Percentiles rank a stretch among this genome's conserved stretches.
These are phyloP conservation scores for Macrolepiota fuliginosa DNA, from an alignment of 768 basidiomycete genomes.

Conservation along the genomic window DNA sequence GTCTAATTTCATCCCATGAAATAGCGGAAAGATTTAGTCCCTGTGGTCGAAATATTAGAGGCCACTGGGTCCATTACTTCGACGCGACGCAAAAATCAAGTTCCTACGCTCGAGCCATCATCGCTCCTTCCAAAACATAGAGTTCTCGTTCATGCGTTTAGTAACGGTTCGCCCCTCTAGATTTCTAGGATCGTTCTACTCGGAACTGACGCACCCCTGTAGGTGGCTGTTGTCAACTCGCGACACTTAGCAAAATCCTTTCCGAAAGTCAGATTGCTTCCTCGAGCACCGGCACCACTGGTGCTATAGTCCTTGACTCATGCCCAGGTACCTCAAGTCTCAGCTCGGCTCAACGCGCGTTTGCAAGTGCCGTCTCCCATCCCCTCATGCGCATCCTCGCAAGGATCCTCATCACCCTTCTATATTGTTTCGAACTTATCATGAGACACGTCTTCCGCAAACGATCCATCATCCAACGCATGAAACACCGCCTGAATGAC, in stretches of 20 bases:
- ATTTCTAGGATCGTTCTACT: background rate
- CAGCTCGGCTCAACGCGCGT: slow-evolving; percentile 25
- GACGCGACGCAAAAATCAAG: background rate
- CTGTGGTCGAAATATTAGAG: slow-evolving; percentile 35
- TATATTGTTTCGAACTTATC: slow-evolving; percentile 23
- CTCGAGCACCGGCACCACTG: slow-evolving; percentile 17
- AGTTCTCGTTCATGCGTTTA: slow-evolving; percentile 45
- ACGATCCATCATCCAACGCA: slow-evolving; percentile 19
- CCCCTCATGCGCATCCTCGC: slow-evolving; percentile 25
- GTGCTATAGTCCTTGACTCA: slow-evolving; percentile 43
- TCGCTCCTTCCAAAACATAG: slow-evolving; percentile 21
- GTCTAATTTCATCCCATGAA: background rate
- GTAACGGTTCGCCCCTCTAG: slow-evolving; percentile 34
- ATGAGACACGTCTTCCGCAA: slow-evolving; percentile 21
- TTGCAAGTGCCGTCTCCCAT: slow-evolving; percentile 29
- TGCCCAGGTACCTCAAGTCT: slow-evolving; percentile 37
- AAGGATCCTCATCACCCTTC: slow-evolving; percentile 23
- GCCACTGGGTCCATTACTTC: slow-evolving; percentile 32
- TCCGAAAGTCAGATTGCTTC: slow-evolving; percentile 16
- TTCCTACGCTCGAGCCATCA: slow-evolving; percentile 7
- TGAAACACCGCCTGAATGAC: slow-evolving; percentile 27
- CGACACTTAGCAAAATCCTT: slow-evolving; percentile 32
- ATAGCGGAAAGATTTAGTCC: slow-evolving; percentile 29
- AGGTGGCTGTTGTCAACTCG: slow-evolving; percentile 41
- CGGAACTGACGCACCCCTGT: background rate